Evolutionary conservation across 768 basidiomycete species (phyloP), one percentile per base, ranked within the genome.

Genomic region (Austroboletus eburneus): DNA sequence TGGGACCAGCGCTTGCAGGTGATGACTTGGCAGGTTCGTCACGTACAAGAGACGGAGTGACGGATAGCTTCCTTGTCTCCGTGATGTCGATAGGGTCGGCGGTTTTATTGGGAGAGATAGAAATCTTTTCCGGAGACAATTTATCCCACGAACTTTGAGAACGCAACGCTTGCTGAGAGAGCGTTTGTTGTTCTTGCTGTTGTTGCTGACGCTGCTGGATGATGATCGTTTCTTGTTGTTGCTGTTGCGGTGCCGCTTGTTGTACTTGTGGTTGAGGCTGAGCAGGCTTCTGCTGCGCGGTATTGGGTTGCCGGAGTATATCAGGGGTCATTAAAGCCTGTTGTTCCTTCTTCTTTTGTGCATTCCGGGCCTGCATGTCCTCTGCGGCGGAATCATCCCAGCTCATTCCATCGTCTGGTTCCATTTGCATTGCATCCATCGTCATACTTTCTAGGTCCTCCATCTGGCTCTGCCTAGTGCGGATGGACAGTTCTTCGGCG

Each of bases 341-440:
- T 30, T 35, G 54, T 12, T 65, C 55, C 36, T 51, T 59, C 50
- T 49, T 60, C 46, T 43, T 57, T 51, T 65, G 58, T 18, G 50
- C 57, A 39, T 57, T 65, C 12, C 56, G 65, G 13, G 60, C 64
- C 44, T 74, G 76, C 52, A 75, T 73, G 36, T 75, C 72, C 43
- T 77, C 79, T 2, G 78, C 81, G 10, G 73, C 76, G 30, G 72
- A 66, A 44, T 91, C 87, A 39, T 92, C 91, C 92, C 93, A 94
- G 49, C 78, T 77, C 80, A 94, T 88, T 3, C 83, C 86, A 57
- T 93, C 91, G 50, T 91, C 90, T 0, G 77, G 79, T 43, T 87
- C 85, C 74, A 84, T 79, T 4, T 61, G 61, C 44, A 65, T 59
- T 14, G 42, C 41, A n/a, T 57, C 57, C 52, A 57, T 68, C 40